Evolutionary conservation across 2,329 filamentous ascomycete species (phyloP), one percentile per base, ranked within the genome.

Genomic region (Sporothrix globosa): DNA sequence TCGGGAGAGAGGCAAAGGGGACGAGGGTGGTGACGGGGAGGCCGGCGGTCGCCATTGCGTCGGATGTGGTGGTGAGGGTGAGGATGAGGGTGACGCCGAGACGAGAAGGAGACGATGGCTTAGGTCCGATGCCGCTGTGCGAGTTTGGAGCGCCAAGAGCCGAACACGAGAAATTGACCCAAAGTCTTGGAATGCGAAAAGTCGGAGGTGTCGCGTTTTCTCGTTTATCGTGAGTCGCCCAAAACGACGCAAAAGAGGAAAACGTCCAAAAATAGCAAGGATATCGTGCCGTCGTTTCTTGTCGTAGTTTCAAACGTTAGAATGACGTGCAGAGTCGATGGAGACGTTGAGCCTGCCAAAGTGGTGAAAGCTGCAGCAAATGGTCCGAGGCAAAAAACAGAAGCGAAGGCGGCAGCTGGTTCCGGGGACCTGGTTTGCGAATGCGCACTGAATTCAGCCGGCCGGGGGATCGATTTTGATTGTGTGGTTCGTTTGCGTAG

Each of bases 1-100:
- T 77, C 4, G 91, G 91, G 65, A 92, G 85, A 54, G 83, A 79
- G 61, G 76, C 74, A 75, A 89, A 87, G 65, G 87, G 87, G 54
- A 88, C 82, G 73, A 90, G 82, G 6, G 86, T 87, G 14, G 85
- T 87, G 63, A 70, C 60, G 6, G 73, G 54, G 19, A 60, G 56
- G 56, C n/a, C n/a, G 44, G 61, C 13, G 17, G 46, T 6, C 7
- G 70, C 27, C 60, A 63, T 63, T 63, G 60, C 27, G 60, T 41
- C 34, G 34, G 34, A 13, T 24, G 7, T 27, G 21, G 52, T 56
- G 53, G 24, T 56, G 53, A 56, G n/a, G 4, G 17, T 19, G 48
- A 19, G 17, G 48, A 21, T 21, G 41, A 44, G 14, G 41, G 41
- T 44, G 41, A 44, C 2, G 41, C 41, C 11, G 41, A 44, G 41